Evolutionary conservation across 2,329 filamentous ascomycete genomes (phyloP).

Genomic region (Colletotrichum graminicola): DNA sequence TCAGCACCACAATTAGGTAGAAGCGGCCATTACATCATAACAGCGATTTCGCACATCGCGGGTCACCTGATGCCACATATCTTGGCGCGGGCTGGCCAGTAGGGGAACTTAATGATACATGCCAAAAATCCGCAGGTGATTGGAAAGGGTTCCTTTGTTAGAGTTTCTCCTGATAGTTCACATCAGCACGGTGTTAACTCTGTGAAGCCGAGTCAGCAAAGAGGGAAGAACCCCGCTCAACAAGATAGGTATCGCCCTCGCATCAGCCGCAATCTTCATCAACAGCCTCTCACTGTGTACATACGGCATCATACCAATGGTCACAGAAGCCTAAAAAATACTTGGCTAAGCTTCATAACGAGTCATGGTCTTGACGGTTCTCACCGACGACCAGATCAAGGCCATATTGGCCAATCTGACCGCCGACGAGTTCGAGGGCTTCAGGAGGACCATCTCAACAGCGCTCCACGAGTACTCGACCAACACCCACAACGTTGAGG

Average conservation of each 20-base stretch:
- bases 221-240: constrained; percentile 30
- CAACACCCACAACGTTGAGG: constrained; percentile 59
- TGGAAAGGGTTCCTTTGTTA: not conserved
- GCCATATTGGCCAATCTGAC: constrained; percentile 66
- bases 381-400: constrained; percentile 69
- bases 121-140: not conserved
- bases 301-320: not conserved
- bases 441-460: constrained; percentile 61
- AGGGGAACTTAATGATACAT: constrained; percentile 24
- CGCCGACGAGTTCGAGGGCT: constrained; percentile 63
- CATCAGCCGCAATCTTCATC: not conserved
- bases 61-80: not conserved
- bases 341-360: no score
- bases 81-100: constrained; percentile 1
- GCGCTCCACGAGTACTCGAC: constrained; percentile 74
- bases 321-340: not conserved
- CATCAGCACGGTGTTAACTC: constrained; percentile 21
- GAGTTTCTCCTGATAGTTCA: not conserved
- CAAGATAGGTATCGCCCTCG: not conserved
- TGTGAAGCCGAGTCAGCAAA: constrained; percentile 27
- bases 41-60: not conserved
- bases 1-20: constrained; percentile 9
- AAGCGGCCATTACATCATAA: constrained; percentile 12
- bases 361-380: constrained; percentile 68
- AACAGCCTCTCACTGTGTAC: not conserved